Evolutionary conservation across 768 basidiomycete genomes (phyloP), one percentile per base, ranked within the genome.

Genomic region (Suillus paluster): DNA sequence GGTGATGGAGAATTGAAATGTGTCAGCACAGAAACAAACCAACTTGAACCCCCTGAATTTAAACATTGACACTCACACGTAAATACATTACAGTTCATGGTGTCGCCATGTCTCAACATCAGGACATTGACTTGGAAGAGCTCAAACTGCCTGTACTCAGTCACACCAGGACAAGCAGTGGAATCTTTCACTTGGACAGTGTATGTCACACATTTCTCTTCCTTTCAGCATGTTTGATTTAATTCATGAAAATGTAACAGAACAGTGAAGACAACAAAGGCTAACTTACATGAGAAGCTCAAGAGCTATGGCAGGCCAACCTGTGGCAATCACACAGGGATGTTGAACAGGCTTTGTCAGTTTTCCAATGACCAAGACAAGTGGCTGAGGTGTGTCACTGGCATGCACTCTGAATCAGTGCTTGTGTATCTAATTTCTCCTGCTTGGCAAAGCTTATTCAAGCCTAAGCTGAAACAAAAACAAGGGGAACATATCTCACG

Each of bases 321-420:
- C 19, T 6, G 23, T 17, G 63, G 68, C 12, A 66, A 61, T 34
- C 57, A 49, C 23, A 30, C 55, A 0, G 54, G 50, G 23, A 38
- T 70, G 23, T 48, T 64, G 17, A 30, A 64, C 15, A 23, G 58
- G 2, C 63, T 70, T 12, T 52, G 34, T 38, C 53, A 55, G 19
- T 70, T 66, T 30, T 64, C 66, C 36, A 17, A 50, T 34, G 60
- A 70, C 55, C 42, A 21, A 30, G 58, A 61, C 8, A 11, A 30
- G 33, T 70, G 68, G 68, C 27, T 62, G 21, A 49, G 39, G 68
- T 66, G 49, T 38, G 63, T 63, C 44, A 46, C 52, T 36, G 39
- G 46, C 14, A 19, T 62, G 33, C 4, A 9, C 5, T 1, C 56
- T 27, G 38, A 19, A 38, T 41, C 41, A 41, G 34, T 30, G 30